These are phyloP conservation scores for Lantana camara DNA, from an alignment of 257 asterid species.

Conservation along the genomic window DNA sequence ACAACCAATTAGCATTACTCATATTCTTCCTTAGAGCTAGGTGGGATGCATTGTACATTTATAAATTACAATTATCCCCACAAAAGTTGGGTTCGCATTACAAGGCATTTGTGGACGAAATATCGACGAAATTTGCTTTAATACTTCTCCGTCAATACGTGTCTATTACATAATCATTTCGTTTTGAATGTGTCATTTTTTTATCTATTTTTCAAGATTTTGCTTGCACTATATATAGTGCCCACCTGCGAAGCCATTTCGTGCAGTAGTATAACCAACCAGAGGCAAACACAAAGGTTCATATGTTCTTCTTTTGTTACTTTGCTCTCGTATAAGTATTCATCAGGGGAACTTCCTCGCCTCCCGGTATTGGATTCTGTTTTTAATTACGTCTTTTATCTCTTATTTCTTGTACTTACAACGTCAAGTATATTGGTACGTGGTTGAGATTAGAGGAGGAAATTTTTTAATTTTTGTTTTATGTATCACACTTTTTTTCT, in stretches of 20 bases:
- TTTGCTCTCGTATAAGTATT: no score
- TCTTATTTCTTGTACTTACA: no score
- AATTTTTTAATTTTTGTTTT: no score
- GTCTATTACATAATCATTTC: conserved; percentile 15
- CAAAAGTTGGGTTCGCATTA: conserved; percentile 31
- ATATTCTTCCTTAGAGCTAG: conserved; percentile 26
- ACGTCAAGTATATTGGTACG: no score
- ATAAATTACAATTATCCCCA: conserved; percentile 16
- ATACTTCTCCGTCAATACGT: conserved; percentile 29
- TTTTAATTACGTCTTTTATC: no score
- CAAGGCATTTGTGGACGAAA: conserved; percentile 20
- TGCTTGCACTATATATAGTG: conserved; percentile 30
- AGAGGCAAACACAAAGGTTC: no score
- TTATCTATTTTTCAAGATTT: not conserved
- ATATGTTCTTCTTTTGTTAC: no score
- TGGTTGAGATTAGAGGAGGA: no score
- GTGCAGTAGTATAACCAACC: not conserved
- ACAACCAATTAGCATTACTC: conserved; percentile 25
- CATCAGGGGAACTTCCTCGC: no score
- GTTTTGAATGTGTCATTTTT: not conserved
- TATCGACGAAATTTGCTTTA: conserved; percentile 25
- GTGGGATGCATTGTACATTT: conserved; percentile 27
- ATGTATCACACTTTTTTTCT: no score
- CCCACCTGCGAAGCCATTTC: conserved; percentile 11
- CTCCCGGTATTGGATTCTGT: no score